Evolutionary conservation across 2,329 filamentous ascomycete genomes (phyloP), one percentile per base, ranked within the genome.

Genomic region (Neopestalotiopsis sp.): DNA sequence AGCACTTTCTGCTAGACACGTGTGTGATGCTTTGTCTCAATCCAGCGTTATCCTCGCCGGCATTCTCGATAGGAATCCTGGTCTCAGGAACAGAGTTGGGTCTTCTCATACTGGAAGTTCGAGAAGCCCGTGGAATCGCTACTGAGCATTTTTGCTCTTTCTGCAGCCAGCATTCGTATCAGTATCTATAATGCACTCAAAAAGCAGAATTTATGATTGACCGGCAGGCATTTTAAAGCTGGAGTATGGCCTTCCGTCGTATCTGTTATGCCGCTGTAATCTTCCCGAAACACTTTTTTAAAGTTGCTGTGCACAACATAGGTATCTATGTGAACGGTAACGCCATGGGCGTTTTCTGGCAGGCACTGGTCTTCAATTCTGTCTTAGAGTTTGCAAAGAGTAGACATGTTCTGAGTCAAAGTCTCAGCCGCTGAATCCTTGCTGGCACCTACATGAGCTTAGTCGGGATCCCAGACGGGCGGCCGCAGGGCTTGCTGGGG

Each of bases 341-440:
- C 24, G 57, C 57, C 57, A 59, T 59, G 57, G 57, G 45, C 45
- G 45, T 53, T 10, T 53, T 53, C 45, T 53, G 45, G 45, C 45
- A 53, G 45, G 45, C 45, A 53, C 20, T 53, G 45, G 45, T 53
- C 45, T 53, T 53, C 45, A 53, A 53, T 24, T 20, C 7, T 24
- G n/a, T 53, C 45, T 53, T 17, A 17, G 5, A 58, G 56, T 30
- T 30, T 58, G 56, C 20, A 58, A 20, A 30, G 12, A 17, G n/a
- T 30, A 66, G 20, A 42, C 17, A 24, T 65, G 10, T 61, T 63
- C 62, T 64, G 32, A 61, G 59, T 66, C 68, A 30, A 38, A 14
- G 61, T 67, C 69, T 66, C 69, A 70, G 66, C 42, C 66, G 66
- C 66, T 30, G 56, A 61, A 65, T 56, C 62, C 67, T 57, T 49